These are phyloP conservation scores for Botrytis deweyae DNA, from an alignment of 2,329 filamentous ascomycete species.

Conservation along the genomic window DNA sequence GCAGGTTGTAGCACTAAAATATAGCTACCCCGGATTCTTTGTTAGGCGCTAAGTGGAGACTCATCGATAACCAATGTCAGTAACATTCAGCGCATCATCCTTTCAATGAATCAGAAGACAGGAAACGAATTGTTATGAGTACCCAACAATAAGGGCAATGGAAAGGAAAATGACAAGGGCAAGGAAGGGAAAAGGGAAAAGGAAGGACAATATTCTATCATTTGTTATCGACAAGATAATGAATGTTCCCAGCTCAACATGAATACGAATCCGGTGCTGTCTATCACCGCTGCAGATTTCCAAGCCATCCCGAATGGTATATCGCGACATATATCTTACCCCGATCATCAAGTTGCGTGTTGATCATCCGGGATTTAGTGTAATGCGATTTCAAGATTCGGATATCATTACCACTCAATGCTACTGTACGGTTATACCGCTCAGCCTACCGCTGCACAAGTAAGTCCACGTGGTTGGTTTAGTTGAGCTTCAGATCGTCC, in stretches of 20 bases:
- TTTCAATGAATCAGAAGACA: background rate
- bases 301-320: background rate
- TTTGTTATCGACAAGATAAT: background rate
- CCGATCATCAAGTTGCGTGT: background rate
- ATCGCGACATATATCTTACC: background rate
- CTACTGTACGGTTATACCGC: too few species aligned
- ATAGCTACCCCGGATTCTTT: conserved; percentile 15
- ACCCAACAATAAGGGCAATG: background rate
- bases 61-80: background rate
- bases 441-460: background rate
- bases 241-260: background rate
- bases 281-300: background rate
- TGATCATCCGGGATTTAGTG: background rate
- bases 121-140: background rate
- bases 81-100: background rate
- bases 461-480: background rate
- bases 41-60: background rate
- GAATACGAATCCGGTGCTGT: background rate
- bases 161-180: too few species aligned
- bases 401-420: background rate
- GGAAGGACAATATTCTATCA: background rate
- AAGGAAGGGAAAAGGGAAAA: too few species aligned
- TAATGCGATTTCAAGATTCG: background rate
- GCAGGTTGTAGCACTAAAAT: background rate
- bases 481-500: background rate